A percentile compares a stretch with the other conserved stretches of the same genome.
These are phyloP conservation scores for Debaryomyces psychrophilus DNA, from an alignment of 1,139 yeast genomes.

Conservation along the genomic window DNA sequence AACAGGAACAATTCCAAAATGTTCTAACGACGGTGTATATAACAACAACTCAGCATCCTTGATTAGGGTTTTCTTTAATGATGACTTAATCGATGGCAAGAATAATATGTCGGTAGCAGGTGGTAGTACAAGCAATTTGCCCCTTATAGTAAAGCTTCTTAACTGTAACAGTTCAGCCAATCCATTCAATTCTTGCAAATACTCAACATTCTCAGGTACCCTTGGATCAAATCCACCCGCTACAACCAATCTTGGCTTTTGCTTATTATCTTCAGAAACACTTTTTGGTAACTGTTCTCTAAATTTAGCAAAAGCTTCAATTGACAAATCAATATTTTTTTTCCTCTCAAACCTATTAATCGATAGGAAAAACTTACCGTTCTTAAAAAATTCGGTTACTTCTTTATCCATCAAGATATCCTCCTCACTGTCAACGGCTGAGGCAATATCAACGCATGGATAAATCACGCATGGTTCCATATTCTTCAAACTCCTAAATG, in stretches of 20 bases:
- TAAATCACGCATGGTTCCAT: conserved; percentile 73
- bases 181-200: conserved; percentile 60
- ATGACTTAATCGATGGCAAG: conserved; percentile 75
- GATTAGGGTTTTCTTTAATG: conserved; percentile 66
- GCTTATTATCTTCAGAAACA: conserved; percentile 1
- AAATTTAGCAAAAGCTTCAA: conserved; percentile 59
- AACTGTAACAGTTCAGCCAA: conserved; percentile 52
- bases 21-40: conserved; percentile 91
- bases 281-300: conserved; percentile 17
- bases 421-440: conserved; percentile 20
- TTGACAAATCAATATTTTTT: conserved; percentile 79
- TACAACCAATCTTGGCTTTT: conserved; percentile 54
- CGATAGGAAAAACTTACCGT: conserved; percentile 58
- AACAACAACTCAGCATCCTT: conserved; percentile 60
- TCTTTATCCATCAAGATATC: conserved; percentile 30
- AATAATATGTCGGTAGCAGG: conserved; percentile 62
- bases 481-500: conserved; percentile 53
- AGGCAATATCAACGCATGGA: conserved; percentile 72
- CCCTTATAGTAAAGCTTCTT: conserved; percentile 50
- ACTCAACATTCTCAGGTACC: conserved; percentile 74
- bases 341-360: conserved; percentile 88
- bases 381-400: conserved; percentile 31
- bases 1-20: conserved; percentile 96
- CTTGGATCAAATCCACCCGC: conserved; percentile 94
- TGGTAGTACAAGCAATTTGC: conserved; percentile 42